Evolutionary conservation across 1,284 basidiomycete species (phyloP), one percentile per base, ranked within the genome.

Genomic region (Rhodotorula sp.): DNA sequence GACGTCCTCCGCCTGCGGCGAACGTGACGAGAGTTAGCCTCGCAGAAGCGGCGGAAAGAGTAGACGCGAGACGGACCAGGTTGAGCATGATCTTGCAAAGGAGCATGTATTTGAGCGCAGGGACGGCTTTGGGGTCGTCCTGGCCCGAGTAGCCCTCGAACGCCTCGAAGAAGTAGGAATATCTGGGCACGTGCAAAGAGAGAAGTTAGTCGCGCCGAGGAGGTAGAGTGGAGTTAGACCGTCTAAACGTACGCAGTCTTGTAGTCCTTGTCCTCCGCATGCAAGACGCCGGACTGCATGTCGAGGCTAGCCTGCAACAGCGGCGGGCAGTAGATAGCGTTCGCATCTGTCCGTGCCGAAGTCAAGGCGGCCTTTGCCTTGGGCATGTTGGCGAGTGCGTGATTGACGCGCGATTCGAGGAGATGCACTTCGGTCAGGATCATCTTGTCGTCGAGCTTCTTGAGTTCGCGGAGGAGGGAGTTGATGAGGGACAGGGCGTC

Each of bases 71-170:
- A 82, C 89, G 73, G 70, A 94, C 92, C 76, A 94, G 80, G 77
- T 94, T 94, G 76, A 98, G 85, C 95, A 99, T 99, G 79, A 98
- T 89, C 81, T 98, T 98, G 82, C 95, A 98, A 58, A 98, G 82
- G 20, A 98, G 84, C 94, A 98, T 96, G 81, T 98, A 98, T 81
- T 98, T 98, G 74, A 99, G 84, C 16, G 93, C 92, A 6, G 86
- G 86, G n/a, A 95, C 83, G 1, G 94, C 87, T 76, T 75, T 82
- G 71, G 80, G 74, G 68, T 85, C 83, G 59, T 85, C 64, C 40
- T 83, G 80, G 48, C 81, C 79, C 4, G 90, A 87, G 71, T 92
- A 89, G 2, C 91, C 93, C 77, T 99, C 95, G 74, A 98, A 95
- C 4, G 93, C 90, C 81, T 99, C 95, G 76, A 92, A 94, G 82